These are phyloP conservation scores for Solanum habrochaites DNA, from an alignment of 257 asterid genomes.

Conservation along the genomic window DNA sequence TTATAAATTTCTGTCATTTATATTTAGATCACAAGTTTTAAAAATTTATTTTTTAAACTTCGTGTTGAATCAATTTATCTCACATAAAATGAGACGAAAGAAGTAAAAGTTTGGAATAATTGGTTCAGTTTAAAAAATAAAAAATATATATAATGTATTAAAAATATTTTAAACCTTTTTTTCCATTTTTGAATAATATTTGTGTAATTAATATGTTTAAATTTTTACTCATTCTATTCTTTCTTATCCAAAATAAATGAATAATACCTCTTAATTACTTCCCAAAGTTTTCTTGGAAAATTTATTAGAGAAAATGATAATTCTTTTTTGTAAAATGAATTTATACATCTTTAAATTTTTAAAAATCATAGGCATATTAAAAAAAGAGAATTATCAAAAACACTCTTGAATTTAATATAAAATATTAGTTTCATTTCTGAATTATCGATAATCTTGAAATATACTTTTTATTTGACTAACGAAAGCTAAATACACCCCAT, in stretches of 20 bases:
- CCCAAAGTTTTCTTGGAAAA: background rate
- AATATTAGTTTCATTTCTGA: fast-evolving
- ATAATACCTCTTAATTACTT: background rate
- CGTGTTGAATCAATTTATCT: too few species aligned
- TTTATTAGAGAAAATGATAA: background rate
- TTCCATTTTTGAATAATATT: background rate
- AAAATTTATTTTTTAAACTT: too few species aligned
- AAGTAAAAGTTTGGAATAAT: background rate
- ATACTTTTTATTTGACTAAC: fast-evolving
- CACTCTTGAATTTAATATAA: background rate
- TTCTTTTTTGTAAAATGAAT: background rate
- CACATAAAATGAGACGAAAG: too few species aligned
- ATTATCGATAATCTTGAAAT: too few species aligned
- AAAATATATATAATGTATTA: background rate
- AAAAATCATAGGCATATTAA: background rate
- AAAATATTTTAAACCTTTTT: background rate
- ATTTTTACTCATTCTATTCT: background rate
- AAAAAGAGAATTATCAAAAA: too few species aligned
- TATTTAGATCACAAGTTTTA: too few species aligned
- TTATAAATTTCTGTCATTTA: too few species aligned
- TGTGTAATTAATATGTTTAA: background rate
- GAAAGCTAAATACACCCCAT: background rate
- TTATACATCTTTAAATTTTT: background rate
- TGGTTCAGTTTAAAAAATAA: background rate
- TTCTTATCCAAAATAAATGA: background rate